Conservation (phyloP, 352 stramenopile species). For the Phytopythium aichiense region DNA sequence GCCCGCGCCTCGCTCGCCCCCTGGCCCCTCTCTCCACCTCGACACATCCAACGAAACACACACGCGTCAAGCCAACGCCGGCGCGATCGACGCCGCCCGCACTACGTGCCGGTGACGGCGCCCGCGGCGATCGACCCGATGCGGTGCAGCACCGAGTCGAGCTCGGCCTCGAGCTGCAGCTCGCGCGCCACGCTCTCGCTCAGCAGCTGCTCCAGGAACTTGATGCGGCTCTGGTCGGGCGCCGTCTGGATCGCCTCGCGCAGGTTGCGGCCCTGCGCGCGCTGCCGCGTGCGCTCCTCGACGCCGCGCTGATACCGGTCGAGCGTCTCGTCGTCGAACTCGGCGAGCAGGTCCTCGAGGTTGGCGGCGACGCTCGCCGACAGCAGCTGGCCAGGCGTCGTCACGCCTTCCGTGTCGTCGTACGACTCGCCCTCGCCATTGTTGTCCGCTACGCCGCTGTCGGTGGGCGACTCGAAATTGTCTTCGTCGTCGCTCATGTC, state of each 20-base stretch:
- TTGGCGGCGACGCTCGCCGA: slow-evolving; percentile 23
- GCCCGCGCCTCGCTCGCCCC: neutral
- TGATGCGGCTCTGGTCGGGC: slow-evolving; percentile 80
- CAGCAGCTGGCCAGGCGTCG: neutral
- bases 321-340: slow-evolving; percentile 42
- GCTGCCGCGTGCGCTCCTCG: slow-evolving; percentile 75
- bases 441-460: slow-evolving; percentile 20
- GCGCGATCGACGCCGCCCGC: neutral
- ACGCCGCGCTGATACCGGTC: slow-evolving; percentile 54
- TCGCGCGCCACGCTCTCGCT: slow-evolving; percentile 81
- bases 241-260: slow-evolving; percentile 71
- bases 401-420: slow-evolving; percentile 19
- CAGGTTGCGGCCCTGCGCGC: slow-evolving; percentile 71
- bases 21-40: neutral
- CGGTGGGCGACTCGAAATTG: slow-evolving; percentile 30
- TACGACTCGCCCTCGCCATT: slow-evolving; percentile 1
- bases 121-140: slow-evolving; percentile 7
- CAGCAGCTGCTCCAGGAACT: slow-evolving; percentile 84
- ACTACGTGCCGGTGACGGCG: slow-evolving; percentile 7
- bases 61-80: neutral
- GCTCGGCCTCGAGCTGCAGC: slow-evolving; percentile 75
- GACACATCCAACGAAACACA: neutral
- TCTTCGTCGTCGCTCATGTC: slow-evolving; percentile 84
- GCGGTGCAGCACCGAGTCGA: slow-evolving; percentile 64
- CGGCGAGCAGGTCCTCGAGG: slow-evolving; percentile 18